Evolutionary conservation across 176 grass and related monocot genomes (phyloP), one percentile per base, ranked within the genome.

Genomic region (Metroxylon sagu): DNA sequence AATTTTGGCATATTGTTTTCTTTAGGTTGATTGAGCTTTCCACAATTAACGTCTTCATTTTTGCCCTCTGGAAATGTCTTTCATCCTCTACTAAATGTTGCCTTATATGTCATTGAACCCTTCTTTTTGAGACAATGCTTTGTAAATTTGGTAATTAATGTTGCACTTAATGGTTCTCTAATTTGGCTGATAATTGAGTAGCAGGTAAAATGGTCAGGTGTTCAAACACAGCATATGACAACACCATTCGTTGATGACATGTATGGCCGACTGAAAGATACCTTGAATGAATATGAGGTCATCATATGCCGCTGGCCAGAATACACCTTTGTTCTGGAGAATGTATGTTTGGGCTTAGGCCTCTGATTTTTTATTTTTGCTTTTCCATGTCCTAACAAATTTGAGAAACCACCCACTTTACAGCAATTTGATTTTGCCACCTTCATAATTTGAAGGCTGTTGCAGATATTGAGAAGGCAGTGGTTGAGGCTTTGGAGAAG

Each of bases 221-320:
- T 92, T 77, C 78, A 82, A 54, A 92, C 84, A 52, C 81, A 85
- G 25, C 84, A 98, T 70, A 92, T 89, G 93, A 98, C 93, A 18
- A 92, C 93, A 66, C 88, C 93, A 60, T 98, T 98, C 76, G 84
- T 85, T 10, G 93, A 98, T 19, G 87, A 98, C 31, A 98, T 98
- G 88, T 98, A 92, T 64, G 88, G 83, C 66, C 66, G 78, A 52
- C 62, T 98, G 43, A 92, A 79, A 48, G 86, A 89, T 52, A 92
- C 82, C 68, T 64, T 98, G 69, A 83, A 66, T 25, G 93, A 98
- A 51, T 98, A 92, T 29, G 88, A 98, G 71, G 93, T 98, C 77
- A 89, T 98, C 79, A 89, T 98, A 29, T 88, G 88, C 39, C 84
- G 93, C 52, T 98, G 93, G 93, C 93, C 93, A 62, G 93, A 98